Percentiles rank a stretch among this genome's conserved stretches.
Conservation (phyloP, 2,329 filamentous ascomycete species). For the Aspergillus aculeatinus region DNA sequence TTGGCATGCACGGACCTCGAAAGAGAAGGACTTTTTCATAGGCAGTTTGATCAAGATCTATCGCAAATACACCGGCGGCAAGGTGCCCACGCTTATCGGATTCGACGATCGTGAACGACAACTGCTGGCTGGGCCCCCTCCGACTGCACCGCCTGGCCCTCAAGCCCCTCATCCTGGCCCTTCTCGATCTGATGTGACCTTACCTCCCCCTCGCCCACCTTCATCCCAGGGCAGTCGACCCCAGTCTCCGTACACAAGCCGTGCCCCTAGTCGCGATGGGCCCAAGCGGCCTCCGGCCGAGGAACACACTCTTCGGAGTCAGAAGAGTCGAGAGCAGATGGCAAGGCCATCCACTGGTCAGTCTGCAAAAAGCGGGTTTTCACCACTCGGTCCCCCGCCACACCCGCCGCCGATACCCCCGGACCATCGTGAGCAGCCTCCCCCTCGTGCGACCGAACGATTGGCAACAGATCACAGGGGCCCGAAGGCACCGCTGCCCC, state of each 20-base stretch:
- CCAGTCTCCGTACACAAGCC: slow-evolving; percentile 33
- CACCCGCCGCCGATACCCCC: slow-evolving; percentile 25
- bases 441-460: slow-evolving; percentile 25
- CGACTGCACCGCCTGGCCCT: slow-evolving; percentile 15
- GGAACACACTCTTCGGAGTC: slow-evolving; percentile 37
- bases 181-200: slow-evolving; percentile 23
- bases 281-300: slow-evolving; percentile 34
- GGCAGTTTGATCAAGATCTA: slow-evolving; percentile 95
- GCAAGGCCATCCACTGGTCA: slow-evolving; percentile 37
- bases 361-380: slow-evolving; percentile 35
- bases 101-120: slow-evolving; percentile 81
- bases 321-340: slow-evolving; percentile 44
- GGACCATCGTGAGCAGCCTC: slow-evolving; percentile 25
- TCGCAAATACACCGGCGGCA: slow-evolving; percentile 90
- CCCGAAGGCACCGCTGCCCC: slow-evolving; percentile 15
- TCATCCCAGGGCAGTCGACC: slow-evolving; percentile 28
- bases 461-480: slow-evolving; percentile 19
- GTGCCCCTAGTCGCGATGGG: slow-evolving; percentile 40
- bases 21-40: slow-evolving; percentile 99
- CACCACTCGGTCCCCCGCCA: slow-evolving; percentile 28
- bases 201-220: slow-evolving; percentile 29
- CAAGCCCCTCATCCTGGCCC: slow-evolving; percentile 26
- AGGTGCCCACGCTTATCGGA: slow-evolving; percentile 72
- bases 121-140: slow-evolving; percentile 61
- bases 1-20: slow-evolving; percentile 88